These are phyloP conservation scores for Arachis hypogaea DNA, from an alignment of 306 rosid species.

Conservation along the genomic window DNA sequence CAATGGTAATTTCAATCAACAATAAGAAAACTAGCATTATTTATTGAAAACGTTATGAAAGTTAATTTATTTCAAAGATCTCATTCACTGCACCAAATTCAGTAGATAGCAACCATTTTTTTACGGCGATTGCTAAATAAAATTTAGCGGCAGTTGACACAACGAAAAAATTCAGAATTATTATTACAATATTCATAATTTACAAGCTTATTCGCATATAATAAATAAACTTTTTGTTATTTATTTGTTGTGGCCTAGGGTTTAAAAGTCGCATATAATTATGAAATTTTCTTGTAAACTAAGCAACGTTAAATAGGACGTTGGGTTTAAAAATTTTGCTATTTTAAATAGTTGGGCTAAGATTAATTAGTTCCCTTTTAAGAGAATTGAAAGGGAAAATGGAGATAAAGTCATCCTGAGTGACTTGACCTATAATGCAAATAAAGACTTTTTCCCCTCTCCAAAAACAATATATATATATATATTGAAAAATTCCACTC, in stretches of 20 bases:
- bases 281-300: conserved; percentile 2
- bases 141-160: too few species aligned
- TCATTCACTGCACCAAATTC: too few species aligned
- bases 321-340: too few species aligned
- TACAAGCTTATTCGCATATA: background rate
- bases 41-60: too few species aligned
- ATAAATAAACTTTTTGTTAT: background rate
- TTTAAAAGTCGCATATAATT: background rate
- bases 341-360: background rate
- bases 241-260: background rate
- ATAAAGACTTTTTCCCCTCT: background rate
- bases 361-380: background rate
- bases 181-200: background rate
- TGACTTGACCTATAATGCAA: background rate
- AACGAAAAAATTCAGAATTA: too few species aligned
- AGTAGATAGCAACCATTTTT: too few species aligned
- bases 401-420: background rate
- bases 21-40: too few species aligned
- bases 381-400: conserved; percentile 2
- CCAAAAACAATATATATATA: background rate
- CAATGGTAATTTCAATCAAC: too few species aligned
- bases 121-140: too few species aligned
- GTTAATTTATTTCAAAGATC: too few species aligned
- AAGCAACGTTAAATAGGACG: background rate
- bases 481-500: too few species aligned